Percentiles rank a stretch among this genome's conserved stretches.
Evolutionary conservation across 1,284 basidiomycete species (phyloP).

Genomic region (Pyrrhoderma noxium): DNA sequence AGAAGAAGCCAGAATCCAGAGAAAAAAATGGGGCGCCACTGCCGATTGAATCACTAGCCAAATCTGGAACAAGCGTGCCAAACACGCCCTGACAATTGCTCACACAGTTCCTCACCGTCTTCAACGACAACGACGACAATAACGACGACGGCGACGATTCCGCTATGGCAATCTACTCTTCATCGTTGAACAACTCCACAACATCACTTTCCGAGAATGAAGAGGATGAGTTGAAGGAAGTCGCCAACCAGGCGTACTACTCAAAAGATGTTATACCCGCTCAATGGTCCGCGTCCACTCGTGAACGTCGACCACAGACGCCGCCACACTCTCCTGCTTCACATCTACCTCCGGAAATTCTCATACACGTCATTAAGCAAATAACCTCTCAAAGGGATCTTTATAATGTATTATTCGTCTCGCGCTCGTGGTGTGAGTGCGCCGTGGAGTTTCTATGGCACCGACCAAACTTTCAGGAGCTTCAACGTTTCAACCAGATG

Average conservation of each 20-base stretch:
- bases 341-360: conserved; percentile 79
- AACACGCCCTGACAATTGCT: not conserved
- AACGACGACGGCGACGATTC: conserved; percentile 5
- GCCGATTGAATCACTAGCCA: not conserved
- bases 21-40: not conserved
- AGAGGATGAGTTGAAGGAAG: conserved; percentile 55
- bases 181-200: conserved; percentile 30
- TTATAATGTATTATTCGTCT: conserved; percentile 74
- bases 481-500: conserved; percentile 73
- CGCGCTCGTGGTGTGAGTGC: conserved; percentile 91
- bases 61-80: not conserved
- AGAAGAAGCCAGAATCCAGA: not conserved
- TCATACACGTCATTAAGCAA: conserved; percentile 89
- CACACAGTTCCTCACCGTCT: conserved; percentile 4
- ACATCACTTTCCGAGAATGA: conserved; percentile 30
- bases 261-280: conserved; percentile 16
- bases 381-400: conserved; percentile 72
- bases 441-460: conserved; percentile 95
- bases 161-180: conserved; percentile 5
- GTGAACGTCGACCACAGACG: conserved; percentile 7
- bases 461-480: conserved; percentile 72
- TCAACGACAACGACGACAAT: conserved; percentile 12
- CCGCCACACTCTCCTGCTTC: conserved; percentile 40
- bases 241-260: conserved; percentile 37
- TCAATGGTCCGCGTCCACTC: conserved; percentile 13